These are phyloP conservation scores for Didymella lethalis DNA, from an alignment of 2,329 filamentous ascomycete genomes.

Conservation along the genomic window DNA sequence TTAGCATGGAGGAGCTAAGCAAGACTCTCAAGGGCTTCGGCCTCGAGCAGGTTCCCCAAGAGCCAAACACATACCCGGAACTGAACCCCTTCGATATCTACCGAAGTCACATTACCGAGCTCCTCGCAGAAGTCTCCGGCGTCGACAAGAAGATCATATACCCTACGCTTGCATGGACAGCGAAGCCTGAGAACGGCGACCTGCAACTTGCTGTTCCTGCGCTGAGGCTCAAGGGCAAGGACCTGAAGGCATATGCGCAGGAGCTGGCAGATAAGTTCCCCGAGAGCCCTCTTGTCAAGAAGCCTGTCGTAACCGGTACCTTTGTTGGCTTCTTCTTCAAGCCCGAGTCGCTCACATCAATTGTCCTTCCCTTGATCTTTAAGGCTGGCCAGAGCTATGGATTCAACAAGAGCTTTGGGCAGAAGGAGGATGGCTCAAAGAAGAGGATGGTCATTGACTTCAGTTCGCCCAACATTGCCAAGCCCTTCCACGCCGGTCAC, in stretches of 20 bases:
- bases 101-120: constrained; percentile 75
- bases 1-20: constrained; percentile 50
- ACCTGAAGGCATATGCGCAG: constrained; percentile 63
- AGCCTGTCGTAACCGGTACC: constrained; percentile 70
- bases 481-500: constrained; percentile 80
- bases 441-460: constrained; percentile 82
- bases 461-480: constrained; percentile 85
- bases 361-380: constrained; percentile 75
- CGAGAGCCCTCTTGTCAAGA: constrained; percentile 75
- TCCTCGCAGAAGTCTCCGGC: constrained; percentile 73
- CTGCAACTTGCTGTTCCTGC: constrained; percentile 79
- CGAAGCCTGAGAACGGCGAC: constrained; percentile 82
- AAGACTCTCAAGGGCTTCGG: constrained; percentile 49
- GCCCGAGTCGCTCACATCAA: constrained; percentile 67
- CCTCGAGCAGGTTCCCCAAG: constrained; percentile 49
- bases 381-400: constrained; percentile 69
- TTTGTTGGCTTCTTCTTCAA: constrained; percentile 86
- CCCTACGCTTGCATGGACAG: constrained; percentile 78
- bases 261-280: constrained; percentile 71
- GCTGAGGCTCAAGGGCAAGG: constrained; percentile 74
- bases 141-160: constrained; percentile 76
- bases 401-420: constrained; percentile 65
- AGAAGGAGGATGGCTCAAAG: constrained; percentile 66
- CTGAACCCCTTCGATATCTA: constrained; percentile 82
- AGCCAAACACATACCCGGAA: constrained; percentile 64